Evolutionary conservation across 805 yeast species (phyloP), one percentile per base, ranked within the genome.

Genomic region (Candida pseudofarinosa): DNA sequence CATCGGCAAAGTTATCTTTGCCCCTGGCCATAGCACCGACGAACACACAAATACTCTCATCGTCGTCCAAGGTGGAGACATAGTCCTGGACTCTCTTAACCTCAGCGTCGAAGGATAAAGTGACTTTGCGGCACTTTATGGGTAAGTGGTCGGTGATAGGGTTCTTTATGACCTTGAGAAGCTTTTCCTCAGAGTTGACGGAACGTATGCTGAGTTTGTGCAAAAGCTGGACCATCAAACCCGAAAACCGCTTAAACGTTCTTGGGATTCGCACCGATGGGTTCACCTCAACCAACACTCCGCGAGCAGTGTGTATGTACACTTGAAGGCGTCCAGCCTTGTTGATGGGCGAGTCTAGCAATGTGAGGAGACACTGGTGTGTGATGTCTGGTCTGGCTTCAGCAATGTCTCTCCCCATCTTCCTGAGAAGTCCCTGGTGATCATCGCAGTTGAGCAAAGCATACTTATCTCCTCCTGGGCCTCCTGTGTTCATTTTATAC

Each of bases 1-100:
- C 98, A 64, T 93, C 99, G 18, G 99, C 99, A 66, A 93, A 93
- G 54, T 82, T 89, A 67, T 93, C 99, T 62, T 85, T 85, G 59
- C 99, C 99, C 65, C 97, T 83, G 16, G 99, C 99, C 97, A 93
- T 93, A 37, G 99, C 96, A 60, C 99, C 99, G 37, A 93, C 97
- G 65, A 93, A 93, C 19, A 93, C 97, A 75, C 99, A 93, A 54
- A 93, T 83, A 59, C 96, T 86, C 70, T 93, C 97, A 59, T 88
- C 95, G 2, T 80, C 82, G 54, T 81, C 96, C 54, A 93, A 71
- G 45, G 83, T 83, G 14, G 63, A 65, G 33, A 90, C 90, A 61
- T 88, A 90, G 58, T 90, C 96, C 65, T 88, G 95, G 3, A 88
- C 96, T 53, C 89, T 77, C 51, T 79, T 79, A 39, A 91, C 88